Conservation (phyloP, 1,284 basidiomycete genomes). For the Laetiporus sulphureus region DNA sequence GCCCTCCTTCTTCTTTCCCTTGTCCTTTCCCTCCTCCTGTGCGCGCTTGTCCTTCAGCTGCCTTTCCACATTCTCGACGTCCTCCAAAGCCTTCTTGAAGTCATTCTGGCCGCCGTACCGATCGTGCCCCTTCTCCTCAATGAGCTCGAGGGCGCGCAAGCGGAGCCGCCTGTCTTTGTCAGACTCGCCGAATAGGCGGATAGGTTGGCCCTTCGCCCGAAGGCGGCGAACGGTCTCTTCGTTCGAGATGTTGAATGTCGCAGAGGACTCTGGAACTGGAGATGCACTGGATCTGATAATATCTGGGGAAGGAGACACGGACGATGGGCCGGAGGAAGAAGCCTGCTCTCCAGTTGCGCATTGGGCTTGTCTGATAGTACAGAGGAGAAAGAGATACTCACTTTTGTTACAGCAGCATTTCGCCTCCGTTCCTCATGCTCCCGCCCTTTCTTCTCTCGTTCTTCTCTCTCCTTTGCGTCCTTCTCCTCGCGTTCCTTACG, state of each 20-base stretch:
- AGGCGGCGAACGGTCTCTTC: slow-evolving; percentile 89
- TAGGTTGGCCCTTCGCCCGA: slow-evolving; percentile 88
- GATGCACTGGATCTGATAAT: slow-evolving; percentile 22
- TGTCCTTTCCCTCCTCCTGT: slow-evolving; percentile 27
- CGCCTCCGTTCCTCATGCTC: slow-evolving; percentile 20
- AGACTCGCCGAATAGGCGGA: slow-evolving; percentile 90
- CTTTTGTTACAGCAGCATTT: slow-evolving; percentile 29
- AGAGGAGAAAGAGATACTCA: slow-evolving; percentile 26
- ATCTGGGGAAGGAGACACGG: slow-evolving; percentile 34
- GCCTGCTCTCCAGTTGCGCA: slow-evolving; percentile 45
- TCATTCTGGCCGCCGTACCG: slow-evolving; percentile 84
- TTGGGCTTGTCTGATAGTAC: slow-evolving; percentile 26
- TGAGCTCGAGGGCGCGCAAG: slow-evolving; percentile 87
- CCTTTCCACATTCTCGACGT: slow-evolving; percentile 81
- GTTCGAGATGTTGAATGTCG: slow-evolving; percentile 94
- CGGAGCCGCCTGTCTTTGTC: slow-evolving; percentile 91
- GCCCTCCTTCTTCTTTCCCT: slow-evolving; percentile 53
- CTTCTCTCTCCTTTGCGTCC: slow-evolving; percentile 26
- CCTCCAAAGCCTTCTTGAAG: slow-evolving; percentile 89
- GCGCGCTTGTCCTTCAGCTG: slow-evolving; percentile 53
- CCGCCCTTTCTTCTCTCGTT: slow-evolving; percentile 25
- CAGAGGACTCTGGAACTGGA: slow-evolving; percentile 45
- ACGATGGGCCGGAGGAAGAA: slow-evolving; percentile 25
- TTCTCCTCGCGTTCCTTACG: slow-evolving; percentile 46
- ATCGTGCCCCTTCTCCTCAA: slow-evolving; percentile 82